These are phyloP conservation scores for Trypanosoma avium DNA, from an alignment of 208 protist genomes.

Conservation along the genomic window DNA sequence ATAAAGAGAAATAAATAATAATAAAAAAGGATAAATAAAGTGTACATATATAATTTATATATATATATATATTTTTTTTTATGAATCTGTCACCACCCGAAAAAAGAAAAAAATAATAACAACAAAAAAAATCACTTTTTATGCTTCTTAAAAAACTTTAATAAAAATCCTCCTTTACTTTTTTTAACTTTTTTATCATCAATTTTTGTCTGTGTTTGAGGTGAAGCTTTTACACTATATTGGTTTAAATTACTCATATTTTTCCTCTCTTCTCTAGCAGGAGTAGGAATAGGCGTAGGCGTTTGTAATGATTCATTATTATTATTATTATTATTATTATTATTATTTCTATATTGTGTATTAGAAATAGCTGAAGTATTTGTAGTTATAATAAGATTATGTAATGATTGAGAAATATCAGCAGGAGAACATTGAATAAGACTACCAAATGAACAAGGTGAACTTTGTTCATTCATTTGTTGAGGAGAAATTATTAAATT, in stretches of 20 bases:
- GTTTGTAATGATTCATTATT: no score
- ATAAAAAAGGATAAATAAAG: neutral
- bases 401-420: neutral
- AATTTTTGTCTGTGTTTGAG: neutral
- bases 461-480: neutral
- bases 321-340: no score
- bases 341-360: no score
- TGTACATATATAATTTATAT: neutral
- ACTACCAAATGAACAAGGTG: neutral
- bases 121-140: constrained; percentile 10
- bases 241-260: no score
- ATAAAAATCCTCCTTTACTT: constrained; percentile 19
- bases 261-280: no score
- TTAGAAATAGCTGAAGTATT: neutral
- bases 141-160: constrained; percentile 29
- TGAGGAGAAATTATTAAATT: neutral
- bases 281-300: no score
- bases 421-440: neutral
- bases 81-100: constrained; percentile 8
- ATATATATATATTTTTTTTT: neutral
- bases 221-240: neutral
- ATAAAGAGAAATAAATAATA: neutral
- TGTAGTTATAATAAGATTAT: neutral
- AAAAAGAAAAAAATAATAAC: constrained; percentile 1
- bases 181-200: constrained; percentile 1